Evolutionary conservation across 2,329 filamentous ascomycete genomes (phyloP).

Genomic region (Arthrobotrys sphaeroides): DNA sequence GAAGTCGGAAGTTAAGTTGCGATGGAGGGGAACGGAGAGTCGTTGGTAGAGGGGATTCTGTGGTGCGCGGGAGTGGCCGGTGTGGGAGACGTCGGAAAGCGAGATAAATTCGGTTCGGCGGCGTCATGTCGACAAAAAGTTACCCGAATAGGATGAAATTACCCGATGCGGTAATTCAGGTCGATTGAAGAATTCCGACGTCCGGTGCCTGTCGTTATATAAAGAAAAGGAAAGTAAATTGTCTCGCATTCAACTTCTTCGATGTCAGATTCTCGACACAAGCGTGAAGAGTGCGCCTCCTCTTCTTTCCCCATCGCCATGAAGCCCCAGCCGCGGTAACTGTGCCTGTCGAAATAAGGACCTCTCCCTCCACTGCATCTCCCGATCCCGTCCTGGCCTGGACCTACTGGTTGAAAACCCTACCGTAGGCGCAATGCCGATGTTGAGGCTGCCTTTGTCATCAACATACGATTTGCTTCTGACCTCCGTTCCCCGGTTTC

Average conservation of each 20-base stretch:
- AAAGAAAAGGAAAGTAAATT: neutral
- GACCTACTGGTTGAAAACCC: neutral
- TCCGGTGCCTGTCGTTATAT: neutral
- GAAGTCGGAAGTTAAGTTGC: neutral
- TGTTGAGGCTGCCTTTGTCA: constrained; percentile 24
- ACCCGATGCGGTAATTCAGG: neutral
- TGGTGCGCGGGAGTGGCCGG: neutral
- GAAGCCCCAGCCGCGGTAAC: constrained; percentile 33
- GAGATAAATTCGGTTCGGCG: constrained; percentile 5
- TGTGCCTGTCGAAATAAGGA: neutral
- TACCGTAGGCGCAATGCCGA: constrained; percentile 25
- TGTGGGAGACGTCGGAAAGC: neutral
- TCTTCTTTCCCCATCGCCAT: constrained; percentile 29
- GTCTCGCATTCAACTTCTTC: neutral
- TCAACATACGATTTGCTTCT: constrained; percentile 8
- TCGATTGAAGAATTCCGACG: neutral
- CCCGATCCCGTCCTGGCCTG: neutral
- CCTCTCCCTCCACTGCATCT: neutral
- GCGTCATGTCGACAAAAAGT: neutral
- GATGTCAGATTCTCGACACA: neutral
- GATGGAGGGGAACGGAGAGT: neutral
- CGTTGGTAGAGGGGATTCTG: neutral
- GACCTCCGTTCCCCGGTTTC: neutral
- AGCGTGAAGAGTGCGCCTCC: constrained; percentile 3
- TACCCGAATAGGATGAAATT: neutral